Base-by-base conservation (phyloP, 495 filamentous ascomycete genomes). In the Niebla homalea region DNA sequence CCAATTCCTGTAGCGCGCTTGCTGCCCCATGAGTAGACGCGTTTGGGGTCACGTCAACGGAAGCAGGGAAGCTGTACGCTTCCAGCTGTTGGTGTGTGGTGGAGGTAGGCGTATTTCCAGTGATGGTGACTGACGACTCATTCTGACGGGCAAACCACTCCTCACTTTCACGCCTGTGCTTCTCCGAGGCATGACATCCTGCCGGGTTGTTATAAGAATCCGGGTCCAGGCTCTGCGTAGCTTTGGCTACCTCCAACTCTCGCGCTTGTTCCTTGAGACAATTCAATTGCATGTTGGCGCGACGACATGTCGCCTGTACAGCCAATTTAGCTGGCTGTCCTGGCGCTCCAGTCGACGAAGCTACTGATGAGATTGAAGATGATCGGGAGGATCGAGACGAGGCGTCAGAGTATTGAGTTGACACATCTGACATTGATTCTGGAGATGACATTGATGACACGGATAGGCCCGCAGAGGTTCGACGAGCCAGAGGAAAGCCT, bases 271-370 rank as follows among this genome's bases (percentile, higher is more conserved):
- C 59, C 51, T 58, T 67, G 46, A 60, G 21, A 26, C 53, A 56
- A 26, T 60, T 57, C 42, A 60, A 56, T 39, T 60, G 60, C 51
- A 71, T 71, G 56, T 81, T 87, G 62, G 81, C 84, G 62, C 77
- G 85, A 52, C 85, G 84, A 70, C 80, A 82, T 59, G 86, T 88
- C 72, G 87, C 88, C 76, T 83, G 81, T 59, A 83, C 77, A 60
- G 85, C 86, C 79, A 85, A 48, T 56, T 70, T 79, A 75, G 77
- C 74, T 60, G 68, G 75, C 65, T 29, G 45, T 36, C 62, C 65
- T 57, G 80, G 77, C 75, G 80, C 83, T 72, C 70, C 74, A 56
- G 72, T 70, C 54, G 73, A 70, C 46, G 80, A 85, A 40, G 83
- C 80, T 61, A 70, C 57, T 44, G 70, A 71, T 39, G 69, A 73